These are phyloP conservation scores for Leishmania lainsoni DNA, from an alignment of 208 protist species.

Conservation along the genomic window DNA sequence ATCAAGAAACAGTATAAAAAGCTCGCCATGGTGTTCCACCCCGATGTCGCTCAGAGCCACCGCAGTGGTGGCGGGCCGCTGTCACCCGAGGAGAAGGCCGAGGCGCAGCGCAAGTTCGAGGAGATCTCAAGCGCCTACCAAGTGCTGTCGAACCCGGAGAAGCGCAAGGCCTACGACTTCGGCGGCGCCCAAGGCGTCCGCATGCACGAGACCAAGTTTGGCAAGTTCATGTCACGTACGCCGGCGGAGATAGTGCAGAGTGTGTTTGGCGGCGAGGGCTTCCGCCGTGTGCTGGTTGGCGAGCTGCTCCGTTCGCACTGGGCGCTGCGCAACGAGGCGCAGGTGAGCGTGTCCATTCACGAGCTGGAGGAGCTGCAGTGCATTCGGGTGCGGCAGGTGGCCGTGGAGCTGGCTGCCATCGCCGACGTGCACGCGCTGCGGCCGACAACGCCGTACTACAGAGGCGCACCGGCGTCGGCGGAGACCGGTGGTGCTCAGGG, in stretches of 20 bases:
- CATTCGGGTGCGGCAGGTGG: conserved; percentile 72
- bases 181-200: conserved; percentile 65
- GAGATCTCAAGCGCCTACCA: conserved; percentile 79
- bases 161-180: conserved; percentile 75
- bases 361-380: conserved; percentile 85
- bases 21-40: conserved; percentile 87
- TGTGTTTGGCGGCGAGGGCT: conserved; percentile 82
- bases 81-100: conserved; percentile 39
- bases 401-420: conserved; percentile 68
- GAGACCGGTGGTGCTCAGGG: neutral
- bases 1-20: conserved; percentile 89
- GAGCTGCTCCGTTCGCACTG: conserved; percentile 82
- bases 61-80: conserved; percentile 9
- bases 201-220: conserved; percentile 71
- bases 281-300: conserved; percentile 62
- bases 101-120: conserved; percentile 71
- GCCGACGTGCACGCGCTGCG: conserved; percentile 77
- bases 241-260: conserved; percentile 86
- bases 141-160: conserved; percentile 87
- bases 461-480: neutral
- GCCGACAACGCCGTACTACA: conserved; percentile 29
- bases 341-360: conserved; percentile 81
- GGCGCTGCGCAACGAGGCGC: conserved; percentile 78
- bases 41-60: conserved; percentile 63
- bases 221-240: conserved; percentile 72